Percentiles rank a stretch among this genome's conserved stretches.
These are phyloP conservation scores for Parathielavia hyrcaniae DNA, from an alignment of 495 filamentous ascomycete species.

Conservation along the genomic window DNA sequence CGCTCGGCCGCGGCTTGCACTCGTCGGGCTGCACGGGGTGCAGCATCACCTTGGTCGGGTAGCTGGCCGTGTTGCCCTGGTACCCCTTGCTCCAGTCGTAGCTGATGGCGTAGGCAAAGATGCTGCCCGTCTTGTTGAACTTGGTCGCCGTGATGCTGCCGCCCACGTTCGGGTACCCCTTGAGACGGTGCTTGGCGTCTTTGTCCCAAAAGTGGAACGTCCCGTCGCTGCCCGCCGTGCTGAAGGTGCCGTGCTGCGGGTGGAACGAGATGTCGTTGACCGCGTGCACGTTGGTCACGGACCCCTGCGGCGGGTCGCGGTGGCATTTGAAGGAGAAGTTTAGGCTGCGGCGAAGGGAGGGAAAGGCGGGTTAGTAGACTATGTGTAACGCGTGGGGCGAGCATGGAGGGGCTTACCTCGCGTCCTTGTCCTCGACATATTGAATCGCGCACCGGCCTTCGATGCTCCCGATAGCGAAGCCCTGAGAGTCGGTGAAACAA, in stretches of 20 bases:
- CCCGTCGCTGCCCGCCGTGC: conserved; percentile 84
- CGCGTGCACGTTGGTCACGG: conserved; percentile 72
- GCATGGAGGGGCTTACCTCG: conserved; percentile 45
- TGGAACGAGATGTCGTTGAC: conserved; percentile 95
- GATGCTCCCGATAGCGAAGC: conserved; percentile 84
- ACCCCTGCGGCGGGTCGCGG: conserved; percentile 58
- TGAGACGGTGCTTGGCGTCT: conserved; percentile 83
- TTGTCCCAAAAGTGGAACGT: conserved; percentile 96
- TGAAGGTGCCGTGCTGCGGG: conserved; percentile 79
- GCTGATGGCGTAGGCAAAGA: conserved; percentile 88
- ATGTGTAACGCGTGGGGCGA: background rate
- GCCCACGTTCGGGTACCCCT: conserved; percentile 83
- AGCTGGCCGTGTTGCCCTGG: conserved; percentile 61
- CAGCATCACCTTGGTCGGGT: conserved; percentile 83
- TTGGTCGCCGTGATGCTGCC: conserved; percentile 74
- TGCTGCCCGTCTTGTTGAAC: conserved; percentile 74
- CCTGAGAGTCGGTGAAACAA: conserved; percentile 81
- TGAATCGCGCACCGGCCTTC: conserved; percentile 89
- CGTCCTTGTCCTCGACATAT: conserved; percentile 84
- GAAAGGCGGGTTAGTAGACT: conserved; percentile 2
- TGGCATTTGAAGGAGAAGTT: conserved; percentile 98
- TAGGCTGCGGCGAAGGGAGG: conserved; percentile 41
- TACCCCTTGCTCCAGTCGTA: conserved; percentile 98
- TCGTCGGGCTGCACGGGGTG: conserved; percentile 78
- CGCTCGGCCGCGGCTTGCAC: conserved; percentile 38